Base-by-base conservation (phyloP, 805 yeast species). In the Ogataea trehalophila region DNA sequence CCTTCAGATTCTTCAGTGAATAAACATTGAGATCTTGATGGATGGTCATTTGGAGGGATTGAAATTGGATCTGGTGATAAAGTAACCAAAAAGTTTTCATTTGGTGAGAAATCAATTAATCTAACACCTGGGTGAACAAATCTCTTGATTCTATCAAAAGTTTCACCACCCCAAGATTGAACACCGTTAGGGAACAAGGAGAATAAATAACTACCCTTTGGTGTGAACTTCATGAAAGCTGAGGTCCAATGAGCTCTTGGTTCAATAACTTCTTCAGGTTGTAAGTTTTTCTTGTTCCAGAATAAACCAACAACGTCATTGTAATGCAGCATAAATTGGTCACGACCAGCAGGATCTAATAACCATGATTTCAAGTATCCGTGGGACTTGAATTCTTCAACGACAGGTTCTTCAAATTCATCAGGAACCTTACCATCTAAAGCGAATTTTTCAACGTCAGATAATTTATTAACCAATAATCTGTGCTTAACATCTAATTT, bases 181-280 rank as follows among this genome's bases (percentile, higher is more conserved):
- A 90, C 82, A 75, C 98, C 98, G 70, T 88, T 95, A 44, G 89
- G 89, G 70, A 92, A 97, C 59, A 90, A 76, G 1, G 97, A 84
- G 58, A 87, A 81, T 54, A 92, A 69, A 63, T 81, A 91, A 13
- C 92, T 82, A 68, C 99, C 99, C 70, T 82, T 83, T 63, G 97
- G 96, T 43, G 98, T 89, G 74, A 90, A 92, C 65, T 83, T 83
- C 59, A 89, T 87, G 59, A 84, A 90, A 52, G 88, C 83, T 50
- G 89, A 83, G 48, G 97, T 90, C 87, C 95, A 89, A 56, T 85
- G 83, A 54, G 76, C 74, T 69, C 96, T 81, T 60, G 90, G 85
- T 61, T 86, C 89, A 49, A 85, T 80, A 38, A 75, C 90, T 44
- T 78, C 78, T 67, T 88, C 94, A 36, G 95, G 92, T 39, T 75